Percentiles rank a stretch among this genome's conserved stretches.
Conservation (phyloP, 2,329 filamentous ascomycete genomes). For the Emergomyces orientalis region DNA sequence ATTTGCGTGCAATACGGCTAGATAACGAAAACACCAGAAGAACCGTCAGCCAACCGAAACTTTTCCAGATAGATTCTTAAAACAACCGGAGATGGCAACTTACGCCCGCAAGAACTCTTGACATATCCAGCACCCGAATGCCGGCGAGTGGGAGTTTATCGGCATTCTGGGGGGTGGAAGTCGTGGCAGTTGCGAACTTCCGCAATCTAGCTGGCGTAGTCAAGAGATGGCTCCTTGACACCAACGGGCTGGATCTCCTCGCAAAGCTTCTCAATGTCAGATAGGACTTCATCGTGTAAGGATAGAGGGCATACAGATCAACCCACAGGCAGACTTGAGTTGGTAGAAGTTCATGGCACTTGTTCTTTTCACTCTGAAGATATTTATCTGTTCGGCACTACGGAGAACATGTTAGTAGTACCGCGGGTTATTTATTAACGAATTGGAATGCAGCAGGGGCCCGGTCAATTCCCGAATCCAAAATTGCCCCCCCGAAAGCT, state of each 20-base stretch:
- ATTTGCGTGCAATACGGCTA: conserved; percentile 98
- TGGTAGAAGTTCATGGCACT: neutral
- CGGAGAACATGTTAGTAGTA: neutral
- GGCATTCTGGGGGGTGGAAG: conserved; percentile 23
- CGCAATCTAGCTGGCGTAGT: conserved; percentile 23
- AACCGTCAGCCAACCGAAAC: conserved; percentile 13
- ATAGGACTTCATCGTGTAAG: conserved; percentile 10
- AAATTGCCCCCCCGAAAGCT: too few relatives aligned
- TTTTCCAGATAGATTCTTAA: conserved; percentile 5
- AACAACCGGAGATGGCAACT: conserved; percentile 29
- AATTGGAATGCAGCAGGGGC: too few relatives aligned
- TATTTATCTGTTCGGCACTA: neutral
- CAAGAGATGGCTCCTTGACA: conserved; percentile 19
- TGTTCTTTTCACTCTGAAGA: neutral
- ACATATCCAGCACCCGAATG: conserved; percentile 90
- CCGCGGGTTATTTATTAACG: too few relatives aligned
- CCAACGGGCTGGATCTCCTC: conserved; percentile 1
- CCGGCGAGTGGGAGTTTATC: conserved; percentile 65
- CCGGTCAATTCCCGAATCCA: too few relatives aligned
- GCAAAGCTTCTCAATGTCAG: conserved; percentile 9
- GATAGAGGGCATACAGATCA: neutral
- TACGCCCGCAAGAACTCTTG: conserved; percentile 86
- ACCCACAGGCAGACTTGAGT: neutral
- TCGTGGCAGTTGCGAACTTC: conserved; percentile 34
- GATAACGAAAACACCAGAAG: conserved; percentile 1